Conservation (phyloP, 768 basidiomycete species). For the Lactarius pseudohatsudake region DNA sequence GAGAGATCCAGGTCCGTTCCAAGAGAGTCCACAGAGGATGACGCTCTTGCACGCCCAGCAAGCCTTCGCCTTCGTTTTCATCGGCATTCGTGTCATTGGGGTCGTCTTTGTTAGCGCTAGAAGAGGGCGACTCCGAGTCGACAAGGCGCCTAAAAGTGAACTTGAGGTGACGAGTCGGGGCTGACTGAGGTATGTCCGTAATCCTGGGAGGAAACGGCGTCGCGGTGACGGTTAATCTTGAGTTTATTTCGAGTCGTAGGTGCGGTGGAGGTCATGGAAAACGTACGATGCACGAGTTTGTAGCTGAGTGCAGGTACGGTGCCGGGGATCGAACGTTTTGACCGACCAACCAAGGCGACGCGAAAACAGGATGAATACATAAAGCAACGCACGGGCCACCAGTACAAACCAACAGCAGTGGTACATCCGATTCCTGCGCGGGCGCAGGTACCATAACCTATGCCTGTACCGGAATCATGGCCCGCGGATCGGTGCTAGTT, state of each 20-base stretch:
- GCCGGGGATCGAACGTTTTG: background rate
- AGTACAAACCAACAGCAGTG: background rate
- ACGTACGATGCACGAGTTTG: background rate
- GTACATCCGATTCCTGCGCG: background rate
- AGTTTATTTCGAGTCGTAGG: slow-evolving; percentile 4
- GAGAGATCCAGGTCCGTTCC: slow-evolving; percentile 77
- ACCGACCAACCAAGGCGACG: background rate
- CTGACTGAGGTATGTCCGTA: background rate
- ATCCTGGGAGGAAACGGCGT: background rate
- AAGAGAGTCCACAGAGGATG: slow-evolving; percentile 23
- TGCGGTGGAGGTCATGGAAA: slow-evolving; percentile 11
- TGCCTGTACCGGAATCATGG: background rate
- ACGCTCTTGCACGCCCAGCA: background rate
- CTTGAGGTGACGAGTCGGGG: slow-evolving; percentile 4
- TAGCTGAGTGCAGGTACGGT: background rate
- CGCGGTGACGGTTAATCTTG: slow-evolving; percentile 6
- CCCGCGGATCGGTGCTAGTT: background rate
- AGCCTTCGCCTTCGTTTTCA: slow-evolving; percentile 16
- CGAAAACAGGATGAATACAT: background rate
- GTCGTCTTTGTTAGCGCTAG: slow-evolving; percentile 15
- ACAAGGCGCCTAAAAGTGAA: slow-evolving; percentile 5
- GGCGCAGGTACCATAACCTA: background rate
- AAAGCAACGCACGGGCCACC: background rate
- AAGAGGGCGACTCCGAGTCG: slow-evolving; percentile 11
- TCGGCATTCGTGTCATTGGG: slow-evolving; percentile 20